Evolutionary conservation across 768 basidiomycete species (phyloP), one percentile per base, ranked within the genome.

Genomic region (Rhizopogon vesiculosus): DNA sequence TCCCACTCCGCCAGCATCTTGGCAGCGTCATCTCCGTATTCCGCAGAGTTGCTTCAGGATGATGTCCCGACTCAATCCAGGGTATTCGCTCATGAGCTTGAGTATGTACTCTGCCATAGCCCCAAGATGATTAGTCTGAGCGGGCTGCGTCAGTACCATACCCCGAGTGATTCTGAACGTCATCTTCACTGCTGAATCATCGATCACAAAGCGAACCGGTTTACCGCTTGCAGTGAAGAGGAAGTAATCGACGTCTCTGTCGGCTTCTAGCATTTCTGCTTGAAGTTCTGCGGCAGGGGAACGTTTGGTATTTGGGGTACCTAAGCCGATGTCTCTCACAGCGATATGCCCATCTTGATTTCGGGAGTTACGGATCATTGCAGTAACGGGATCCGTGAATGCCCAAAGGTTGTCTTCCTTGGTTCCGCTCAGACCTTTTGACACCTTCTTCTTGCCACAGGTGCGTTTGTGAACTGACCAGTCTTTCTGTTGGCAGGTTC

Each of bases 351-450:
- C 19, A 38, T 48, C 56, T 41, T 51, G 25, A 25, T 4, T 28
- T 5, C 13, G 22, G 9, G 42, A 39, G 12, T 55, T 3, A 15
- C 42, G n/a, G 13, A 51, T 25, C 33, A 59, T 25, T 28, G 56
- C 40, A 2, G 56, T 49, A 8, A 58, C 44, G 16, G 60, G 35
- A 22, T 43, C 45, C 7, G 49, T 18, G 25, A 42, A 53, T 33
- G 19, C 38, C 62, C 61, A 65, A 38, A 51, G 46, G 7, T 9
- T 45, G 51, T 65, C 62, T n/a, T 54, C 50, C 13, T 44, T 58
- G n/a, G 64, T 65, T 33, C 62, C 64, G 3, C 22, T 54, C 28
- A 65, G 62, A 49, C 53, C 45, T 48, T 63, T 65, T 28, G 62
- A 50, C 1, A 61, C 52, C n/a, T 52, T 53, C 31, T 60, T 45